These are phyloP conservation scores for Penicillium bovifimosum DNA, from an alignment of 495 filamentous ascomycete genomes.

Conservation along the genomic window DNA sequence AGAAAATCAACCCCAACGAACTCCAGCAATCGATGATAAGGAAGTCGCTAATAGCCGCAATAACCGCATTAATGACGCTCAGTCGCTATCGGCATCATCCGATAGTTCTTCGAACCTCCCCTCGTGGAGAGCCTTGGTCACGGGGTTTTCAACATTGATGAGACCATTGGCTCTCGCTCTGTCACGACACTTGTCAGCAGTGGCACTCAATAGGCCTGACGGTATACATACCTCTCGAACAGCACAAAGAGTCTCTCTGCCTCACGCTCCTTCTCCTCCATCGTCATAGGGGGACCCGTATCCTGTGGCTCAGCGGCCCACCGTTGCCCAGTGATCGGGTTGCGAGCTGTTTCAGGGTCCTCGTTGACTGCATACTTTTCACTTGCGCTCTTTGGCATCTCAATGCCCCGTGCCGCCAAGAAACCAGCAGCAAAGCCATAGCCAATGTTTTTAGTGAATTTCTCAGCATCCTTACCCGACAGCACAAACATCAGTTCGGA, in stretches of 20 bases:
- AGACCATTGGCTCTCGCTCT: constrained; percentile 81
- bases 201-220: background rate
- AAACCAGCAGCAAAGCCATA: constrained; percentile 92
- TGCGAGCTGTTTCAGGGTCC: constrained; percentile 47
- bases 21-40: too few species aligned
- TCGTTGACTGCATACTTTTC: constrained; percentile 49
- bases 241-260: constrained; percentile 90
- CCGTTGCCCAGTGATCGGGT: constrained; percentile 88
- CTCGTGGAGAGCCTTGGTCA: constrained; percentile 65
- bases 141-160: constrained; percentile 78
- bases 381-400: constrained; percentile 62
- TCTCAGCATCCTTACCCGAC: constrained; percentile 66
- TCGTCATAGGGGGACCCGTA: constrained; percentile 67
- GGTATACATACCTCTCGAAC: constrained; percentile 69
- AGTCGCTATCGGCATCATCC: constrained; percentile 42
- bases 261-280: constrained; percentile 88
- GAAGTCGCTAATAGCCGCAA: too few species aligned
- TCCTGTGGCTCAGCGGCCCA: constrained; percentile 59
- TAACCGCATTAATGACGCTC: background rate
- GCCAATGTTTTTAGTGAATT: constrained; percentile 74
- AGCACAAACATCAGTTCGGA: constrained; percentile 80
- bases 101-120: constrained; percentile 72
- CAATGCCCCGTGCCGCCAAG: constrained; percentile 72
- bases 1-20: too few species aligned
- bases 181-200: constrained; percentile 12